Conservation (phyloP, 345 rosid species). For the Mallotus nudiflorus region DNA sequence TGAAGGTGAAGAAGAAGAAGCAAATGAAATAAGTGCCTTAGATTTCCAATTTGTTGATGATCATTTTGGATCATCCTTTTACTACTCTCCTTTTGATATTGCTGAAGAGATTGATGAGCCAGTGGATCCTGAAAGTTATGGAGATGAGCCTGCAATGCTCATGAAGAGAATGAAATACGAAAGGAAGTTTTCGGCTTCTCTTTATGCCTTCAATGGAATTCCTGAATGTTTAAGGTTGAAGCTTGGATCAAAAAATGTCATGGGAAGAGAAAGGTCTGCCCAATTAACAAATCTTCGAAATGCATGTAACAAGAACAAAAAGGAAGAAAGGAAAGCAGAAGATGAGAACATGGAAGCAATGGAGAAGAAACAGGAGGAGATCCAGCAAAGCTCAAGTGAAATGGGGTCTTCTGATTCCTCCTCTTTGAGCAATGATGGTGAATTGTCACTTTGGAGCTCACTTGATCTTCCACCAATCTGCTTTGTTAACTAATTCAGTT, state of each 20-base stretch:
- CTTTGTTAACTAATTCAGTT: slow-evolving; percentile 40
- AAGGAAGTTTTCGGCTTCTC: slow-evolving; percentile 64
- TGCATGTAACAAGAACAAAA: slow-evolving; percentile 41
- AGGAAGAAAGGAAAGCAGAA: slow-evolving; percentile 23
- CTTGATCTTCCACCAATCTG: slow-evolving; percentile 70
- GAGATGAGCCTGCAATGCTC: slow-evolving; percentile 46
- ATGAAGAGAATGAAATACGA: slow-evolving; percentile 64
- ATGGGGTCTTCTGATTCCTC: slow-evolving; percentile 12
- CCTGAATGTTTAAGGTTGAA: slow-evolving; percentile 51
- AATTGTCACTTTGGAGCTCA: slow-evolving; percentile 55
- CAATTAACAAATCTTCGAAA: slow-evolving; percentile 35
- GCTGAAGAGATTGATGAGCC: slow-evolving; percentile 49
- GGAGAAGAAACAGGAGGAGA: slow-evolving; percentile 24
- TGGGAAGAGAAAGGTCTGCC: slow-evolving; percentile 30
- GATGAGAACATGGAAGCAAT: slow-evolving; percentile 20
- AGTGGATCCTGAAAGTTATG: slow-evolving; percentile 33
- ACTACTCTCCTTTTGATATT: slow-evolving; percentile 55
- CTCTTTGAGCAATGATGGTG: slow-evolving; percentile 39
- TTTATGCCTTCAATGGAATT: slow-evolving; percentile 62
- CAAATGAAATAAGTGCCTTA: slow-evolving; percentile 15
- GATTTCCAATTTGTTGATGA: slow-evolving; percentile 56
- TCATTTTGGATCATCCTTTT: slow-evolving; percentile 21
- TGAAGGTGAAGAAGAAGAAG: slow-evolving; percentile 29
- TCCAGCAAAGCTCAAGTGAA: slow-evolving; percentile 20
- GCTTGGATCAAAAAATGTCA: slow-evolving; percentile 30